phyloP scores from a whole-genome alignment of 306 rosid genomes.

The Echinosophora koreensis region DNA sequence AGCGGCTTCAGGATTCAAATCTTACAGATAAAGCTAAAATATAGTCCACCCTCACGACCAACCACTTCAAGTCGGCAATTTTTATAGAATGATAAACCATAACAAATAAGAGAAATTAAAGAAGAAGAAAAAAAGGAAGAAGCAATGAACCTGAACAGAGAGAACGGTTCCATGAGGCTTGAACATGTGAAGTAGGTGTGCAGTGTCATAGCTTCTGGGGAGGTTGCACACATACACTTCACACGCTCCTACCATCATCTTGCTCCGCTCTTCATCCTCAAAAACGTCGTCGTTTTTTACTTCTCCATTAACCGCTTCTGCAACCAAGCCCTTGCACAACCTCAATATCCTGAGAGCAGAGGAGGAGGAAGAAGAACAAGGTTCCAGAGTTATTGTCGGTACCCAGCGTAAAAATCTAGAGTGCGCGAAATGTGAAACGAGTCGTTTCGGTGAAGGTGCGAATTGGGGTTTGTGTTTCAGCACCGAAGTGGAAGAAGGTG shows the following conservation, averaged over 20 bases:
- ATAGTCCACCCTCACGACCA: no score
- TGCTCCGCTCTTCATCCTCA: not conserved
- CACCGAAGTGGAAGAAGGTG: not conserved
- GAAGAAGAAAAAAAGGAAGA: not conserved
- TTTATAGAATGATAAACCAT: not conserved
- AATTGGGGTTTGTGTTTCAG: slow-evolving; percentile 3
- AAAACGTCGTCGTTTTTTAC: slow-evolving; percentile 40
- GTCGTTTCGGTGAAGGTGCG: slow-evolving; percentile 5
- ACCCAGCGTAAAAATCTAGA: not conserved
- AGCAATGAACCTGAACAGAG: slow-evolving; percentile 54
- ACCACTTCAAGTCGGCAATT: no score
- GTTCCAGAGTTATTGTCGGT: not conserved
- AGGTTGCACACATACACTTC: slow-evolving; percentile 68
- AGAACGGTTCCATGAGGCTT: slow-evolving; percentile 57
- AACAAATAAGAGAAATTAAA: not conserved
- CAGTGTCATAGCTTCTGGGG: slow-evolving; percentile 58
- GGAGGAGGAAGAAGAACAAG: not conserved
- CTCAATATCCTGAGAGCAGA: slow-evolving; percentile 1
- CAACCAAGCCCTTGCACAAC: slow-evolving; percentile 30
- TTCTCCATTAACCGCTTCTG: slow-evolving; percentile 26
- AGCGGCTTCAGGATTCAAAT: no score
- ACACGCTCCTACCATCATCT: slow-evolving; percentile 48
- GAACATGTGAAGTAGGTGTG: slow-evolving; percentile 57
- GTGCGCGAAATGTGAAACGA: not conserved
- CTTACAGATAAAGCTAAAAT: no score